Evolutionary conservation across 106 monocot species (phyloP), one percentile per base, ranked within the genome.

Genomic region (Agapanthus africanus): DNA sequence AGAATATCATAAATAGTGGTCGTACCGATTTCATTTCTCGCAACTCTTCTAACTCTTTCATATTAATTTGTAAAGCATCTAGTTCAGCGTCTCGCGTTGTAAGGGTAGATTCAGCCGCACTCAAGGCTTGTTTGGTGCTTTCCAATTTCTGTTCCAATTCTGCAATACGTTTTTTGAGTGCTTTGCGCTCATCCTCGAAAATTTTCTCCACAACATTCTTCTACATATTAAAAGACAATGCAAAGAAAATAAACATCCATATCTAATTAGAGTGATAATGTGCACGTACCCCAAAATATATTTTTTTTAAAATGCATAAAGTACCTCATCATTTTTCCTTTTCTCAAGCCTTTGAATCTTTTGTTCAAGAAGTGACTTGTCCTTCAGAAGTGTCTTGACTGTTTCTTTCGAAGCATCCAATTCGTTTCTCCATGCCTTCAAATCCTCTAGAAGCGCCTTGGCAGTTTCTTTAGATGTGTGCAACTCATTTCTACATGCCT

Each of bases 41-140:
- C 39, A 99, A 72, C 70, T 99, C 99, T 33, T 93, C 99, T 28
- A 99, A 75, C 71, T 99, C 99, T 60, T 83, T 99, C 54, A 85
- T 44, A 70, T 81, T 83, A 7, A 70, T 80, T 66, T 90, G 92
- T 44, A 87, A 70, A 30, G 71, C 35, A 74, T 93, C 86, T 23
- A 99, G 23, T 63, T 99, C 87, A 60, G 67, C 54, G 40, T 87
- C 84, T 77, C 79, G 82, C 22, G 69, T 19, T 46, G 75, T 26
- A 70, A 90, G 79, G 62, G 84, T 79, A 62, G 92, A 84, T 85
- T 90, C 85, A 72, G 82, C 77, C 28, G 54, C 62, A 66, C 37
- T 66, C 28, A 99, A 79, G 11, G 87, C 82, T 21, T 79, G 67
- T 23, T 41, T 62, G 4, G 80, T 10, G 34, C 62, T 71, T 67